Evolutionary conservation across 768 basidiomycete species (phyloP).

Genomic region (Phaffia tasmanica): DNA sequence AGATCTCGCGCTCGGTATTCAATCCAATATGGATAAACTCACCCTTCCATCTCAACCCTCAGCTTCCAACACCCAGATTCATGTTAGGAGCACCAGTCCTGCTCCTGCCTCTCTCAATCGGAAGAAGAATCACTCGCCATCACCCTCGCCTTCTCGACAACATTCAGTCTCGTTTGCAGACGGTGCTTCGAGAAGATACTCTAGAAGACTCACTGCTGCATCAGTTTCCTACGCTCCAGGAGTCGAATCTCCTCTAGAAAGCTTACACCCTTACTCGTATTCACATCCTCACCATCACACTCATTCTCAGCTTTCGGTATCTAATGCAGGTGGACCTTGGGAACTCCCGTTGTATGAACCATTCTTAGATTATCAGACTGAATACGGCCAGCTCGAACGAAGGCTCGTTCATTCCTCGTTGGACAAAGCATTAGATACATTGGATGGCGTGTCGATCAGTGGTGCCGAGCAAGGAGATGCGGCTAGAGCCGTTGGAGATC

Average conservation of each 20-base stretch:
- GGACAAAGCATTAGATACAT: constrained; percentile 8
- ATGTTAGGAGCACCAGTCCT: neutral
- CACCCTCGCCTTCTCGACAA: constrained; percentile 29
- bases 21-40: constrained; percentile 65
- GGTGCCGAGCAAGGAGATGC: constrained; percentile 27
- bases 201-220: constrained; percentile 20
- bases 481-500: constrained; percentile 61
- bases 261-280: too few species aligned
- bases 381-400: constrained; percentile 69
- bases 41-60: constrained; percentile 39
- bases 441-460: neutral
- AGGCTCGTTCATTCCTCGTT: constrained; percentile 45
- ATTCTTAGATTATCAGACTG: constrained; percentile 78
- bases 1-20: constrained; percentile 62
- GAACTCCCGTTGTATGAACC: constrained; percentile 87
- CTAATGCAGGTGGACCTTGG: constrained; percentile 45
- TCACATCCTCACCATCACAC: constrained; percentile 34
- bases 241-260: constrained; percentile 29
- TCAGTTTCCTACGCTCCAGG: constrained; percentile 26
- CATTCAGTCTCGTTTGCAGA: constrained; percentile 4
- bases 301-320: constrained; percentile 7
- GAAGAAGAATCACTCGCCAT: constrained; percentile 25
- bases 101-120: constrained; percentile 15
- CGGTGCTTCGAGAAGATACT: constrained; percentile 25
- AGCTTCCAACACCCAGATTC: constrained; percentile 14